Percentiles rank a stretch among this genome's conserved stretches.
Conservation (phyloP, 345 rosid genomes). For the Sonneratia alba region DNA sequence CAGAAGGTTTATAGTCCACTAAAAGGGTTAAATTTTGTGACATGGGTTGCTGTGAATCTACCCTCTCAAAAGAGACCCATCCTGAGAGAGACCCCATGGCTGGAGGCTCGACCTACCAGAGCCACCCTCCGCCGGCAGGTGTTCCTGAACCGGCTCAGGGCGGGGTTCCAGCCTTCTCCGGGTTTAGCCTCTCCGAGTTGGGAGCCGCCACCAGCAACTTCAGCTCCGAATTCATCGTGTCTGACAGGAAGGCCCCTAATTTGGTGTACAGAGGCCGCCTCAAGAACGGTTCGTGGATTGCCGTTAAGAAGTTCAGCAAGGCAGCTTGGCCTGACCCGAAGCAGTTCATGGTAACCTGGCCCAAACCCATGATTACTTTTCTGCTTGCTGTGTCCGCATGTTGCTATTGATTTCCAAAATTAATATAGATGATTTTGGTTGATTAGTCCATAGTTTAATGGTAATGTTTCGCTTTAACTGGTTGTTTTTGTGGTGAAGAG, state of each 20-base stretch:
- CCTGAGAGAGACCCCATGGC: slow-evolving; percentile 24
- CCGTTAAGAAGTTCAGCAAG: slow-evolving; percentile 33
- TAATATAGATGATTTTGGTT: background rate
- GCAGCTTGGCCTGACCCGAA: slow-evolving; percentile 39
- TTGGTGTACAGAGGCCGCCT: slow-evolving; percentile 28
- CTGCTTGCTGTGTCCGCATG: background rate
- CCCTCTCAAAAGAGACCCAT: slow-evolving; percentile 28
- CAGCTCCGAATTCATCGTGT: slow-evolving; percentile 28
- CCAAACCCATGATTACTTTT: background rate
- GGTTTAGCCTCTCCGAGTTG: slow-evolving; percentile 32
- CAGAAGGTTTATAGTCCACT: background rate
- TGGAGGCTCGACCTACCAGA: slow-evolving; percentile 9
- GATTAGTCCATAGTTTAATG: background rate
- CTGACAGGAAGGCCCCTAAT: slow-evolving; percentile 44
- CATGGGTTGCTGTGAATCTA: slow-evolving; percentile 42
- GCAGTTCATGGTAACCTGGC: slow-evolving; percentile 23
- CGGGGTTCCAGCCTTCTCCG: slow-evolving; percentile 31
- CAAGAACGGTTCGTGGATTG: slow-evolving; percentile 20
- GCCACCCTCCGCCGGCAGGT: slow-evolving; percentile 13
- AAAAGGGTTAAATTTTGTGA: background rate
- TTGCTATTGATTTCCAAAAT: background rate
- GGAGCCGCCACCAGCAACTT: slow-evolving; percentile 33
- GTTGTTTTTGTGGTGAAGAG: background rate
- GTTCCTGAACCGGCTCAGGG: slow-evolving; percentile 7
- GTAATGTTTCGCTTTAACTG: background rate